Evolutionary conservation across 768 basidiomycete genomes (phyloP).

Genomic region (Boletus vermiculosoides): DNA sequence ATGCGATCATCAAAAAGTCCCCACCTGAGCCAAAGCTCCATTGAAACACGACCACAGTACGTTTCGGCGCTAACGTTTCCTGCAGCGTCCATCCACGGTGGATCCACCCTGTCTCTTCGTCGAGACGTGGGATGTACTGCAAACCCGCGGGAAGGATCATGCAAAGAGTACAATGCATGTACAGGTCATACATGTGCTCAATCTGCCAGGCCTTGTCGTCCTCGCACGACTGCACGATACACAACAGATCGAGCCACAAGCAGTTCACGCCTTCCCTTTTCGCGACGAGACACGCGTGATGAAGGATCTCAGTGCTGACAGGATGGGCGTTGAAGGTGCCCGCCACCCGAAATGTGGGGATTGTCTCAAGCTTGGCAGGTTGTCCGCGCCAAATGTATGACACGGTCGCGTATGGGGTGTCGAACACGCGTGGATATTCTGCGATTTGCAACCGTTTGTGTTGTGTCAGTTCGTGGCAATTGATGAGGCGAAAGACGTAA

Average conservation of each 20-base stretch:
- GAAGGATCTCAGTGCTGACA: background rate
- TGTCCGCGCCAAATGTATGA: background rate
- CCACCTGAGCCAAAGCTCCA: slow-evolving; percentile 1
- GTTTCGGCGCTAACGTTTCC: background rate
- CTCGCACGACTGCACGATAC: background rate
- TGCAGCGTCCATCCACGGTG: background rate
- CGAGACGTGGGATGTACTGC: background rate
- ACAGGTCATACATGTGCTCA: background rate
- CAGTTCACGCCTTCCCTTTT: background rate
- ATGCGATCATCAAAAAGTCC: background rate
- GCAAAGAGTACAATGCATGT: background rate
- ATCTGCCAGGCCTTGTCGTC: slow-evolving; percentile 2
- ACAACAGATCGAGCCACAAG: background rate
- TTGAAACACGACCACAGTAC: background rate
- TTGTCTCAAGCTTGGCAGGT: background rate
- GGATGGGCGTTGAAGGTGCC: background rate
- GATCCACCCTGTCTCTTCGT: background rate
- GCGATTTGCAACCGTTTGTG: background rate
- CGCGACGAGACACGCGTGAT: background rate
- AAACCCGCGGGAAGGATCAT: background rate
- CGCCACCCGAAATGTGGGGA: background rate
- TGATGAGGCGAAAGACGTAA: background rate
- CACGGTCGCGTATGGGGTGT: background rate
- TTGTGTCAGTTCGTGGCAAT: background rate
- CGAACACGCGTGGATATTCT: background rate